Percentiles rank a stretch among this genome's conserved stretches.
Evolutionary conservation across 2,329 filamentous ascomycete species (phyloP).

Genomic region (Chalaropsis thielavioides): DNA sequence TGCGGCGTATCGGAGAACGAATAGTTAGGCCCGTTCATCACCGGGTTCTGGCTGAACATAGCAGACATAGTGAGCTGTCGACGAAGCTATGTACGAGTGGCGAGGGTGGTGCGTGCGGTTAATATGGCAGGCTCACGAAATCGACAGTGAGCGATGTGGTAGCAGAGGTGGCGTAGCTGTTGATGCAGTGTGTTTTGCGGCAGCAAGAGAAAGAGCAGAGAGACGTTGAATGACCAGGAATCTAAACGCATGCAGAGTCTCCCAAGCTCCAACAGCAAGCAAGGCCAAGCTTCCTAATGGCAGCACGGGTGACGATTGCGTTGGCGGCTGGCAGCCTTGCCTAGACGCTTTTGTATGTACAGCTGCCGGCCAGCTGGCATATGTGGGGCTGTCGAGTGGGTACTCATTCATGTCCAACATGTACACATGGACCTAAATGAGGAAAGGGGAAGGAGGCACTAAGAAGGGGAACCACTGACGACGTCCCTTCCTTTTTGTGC

Average conservation of each 20-base stretch:
- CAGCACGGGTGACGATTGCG: conserved; percentile 13
- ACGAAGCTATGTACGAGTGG: not conserved
- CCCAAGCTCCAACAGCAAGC: conserved; percentile 8
- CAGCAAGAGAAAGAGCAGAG: not conserved
- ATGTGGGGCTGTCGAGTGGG: not conserved
- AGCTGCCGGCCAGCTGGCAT: not conserved
- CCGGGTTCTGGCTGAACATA: conserved; percentile 56
- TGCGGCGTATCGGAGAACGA: conserved; percentile 49
- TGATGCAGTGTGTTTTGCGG: no score
- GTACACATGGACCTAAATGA: not conserved
- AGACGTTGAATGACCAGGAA: no score
- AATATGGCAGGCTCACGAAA: not conserved
- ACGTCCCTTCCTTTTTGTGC: conserved; percentile 6
- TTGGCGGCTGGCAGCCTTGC: conserved; percentile 37
- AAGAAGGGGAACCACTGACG: conserved; percentile 13
- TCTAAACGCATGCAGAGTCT: not conserved
- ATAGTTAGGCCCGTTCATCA: conserved; percentile 56
- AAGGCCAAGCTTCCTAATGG: conserved; percentile 1
- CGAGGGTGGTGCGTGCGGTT: not conserved
- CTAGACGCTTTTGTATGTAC: not conserved
- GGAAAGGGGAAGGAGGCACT: conserved; percentile 8
- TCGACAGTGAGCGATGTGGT: not conserved
- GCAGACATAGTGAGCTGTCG: conserved; percentile 35
- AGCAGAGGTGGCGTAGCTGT: no score
- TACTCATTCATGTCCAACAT: not conserved